A percentile compares a stretch with the other conserved stretches of the same genome.
Conservation (phyloP, 352 stramenopile species). For the Phytopythium ostracodes region DNA sequence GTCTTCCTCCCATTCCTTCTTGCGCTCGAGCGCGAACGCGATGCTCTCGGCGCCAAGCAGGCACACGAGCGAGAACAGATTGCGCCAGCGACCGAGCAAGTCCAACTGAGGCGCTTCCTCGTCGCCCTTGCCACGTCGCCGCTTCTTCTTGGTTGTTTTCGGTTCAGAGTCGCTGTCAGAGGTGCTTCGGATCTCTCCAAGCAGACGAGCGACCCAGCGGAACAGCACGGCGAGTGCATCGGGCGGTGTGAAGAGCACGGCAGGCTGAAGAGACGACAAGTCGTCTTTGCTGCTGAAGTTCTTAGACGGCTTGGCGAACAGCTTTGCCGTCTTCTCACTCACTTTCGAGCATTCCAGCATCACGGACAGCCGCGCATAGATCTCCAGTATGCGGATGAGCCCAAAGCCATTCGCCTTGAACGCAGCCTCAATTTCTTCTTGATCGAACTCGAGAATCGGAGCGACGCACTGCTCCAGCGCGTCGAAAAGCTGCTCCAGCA, state of each 20-base stretch:
- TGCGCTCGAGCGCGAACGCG: conserved; percentile 55
- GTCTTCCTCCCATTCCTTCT: conserved; percentile 26
- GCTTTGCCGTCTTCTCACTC: conserved; percentile 36
- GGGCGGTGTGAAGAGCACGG: conserved; percentile 55
- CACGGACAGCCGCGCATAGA: conserved; percentile 61
- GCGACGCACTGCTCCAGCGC: conserved; percentile 35
- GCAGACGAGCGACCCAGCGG: conserved; percentile 45
- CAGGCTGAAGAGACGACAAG: conserved; percentile 48
- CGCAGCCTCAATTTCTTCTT: conserved; percentile 32
- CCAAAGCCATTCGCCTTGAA: conserved; percentile 55
- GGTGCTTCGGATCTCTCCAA: conserved; percentile 37
- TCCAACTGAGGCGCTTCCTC: conserved; percentile 30
- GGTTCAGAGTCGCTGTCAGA: background rate
- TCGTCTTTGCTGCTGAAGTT: conserved; percentile 35
- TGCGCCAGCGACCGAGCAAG: conserved; percentile 58
- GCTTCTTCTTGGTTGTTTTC: conserved; percentile 34
- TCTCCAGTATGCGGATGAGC: conserved; percentile 61
- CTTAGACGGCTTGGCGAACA: conserved; percentile 41
- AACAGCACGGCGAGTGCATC: conserved; percentile 38
- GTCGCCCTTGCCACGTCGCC: conserved; percentile 33
- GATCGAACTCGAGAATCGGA: conserved; percentile 41
- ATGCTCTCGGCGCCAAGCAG: conserved; percentile 59
- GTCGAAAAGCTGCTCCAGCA: conserved; percentile 42
- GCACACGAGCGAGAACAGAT: conserved; percentile 63
- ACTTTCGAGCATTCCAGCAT: conserved; percentile 50